These are phyloP conservation scores for Sporothrix mexicana DNA, from an alignment of 2,329 filamentous ascomycete species.

Conservation along the genomic window DNA sequence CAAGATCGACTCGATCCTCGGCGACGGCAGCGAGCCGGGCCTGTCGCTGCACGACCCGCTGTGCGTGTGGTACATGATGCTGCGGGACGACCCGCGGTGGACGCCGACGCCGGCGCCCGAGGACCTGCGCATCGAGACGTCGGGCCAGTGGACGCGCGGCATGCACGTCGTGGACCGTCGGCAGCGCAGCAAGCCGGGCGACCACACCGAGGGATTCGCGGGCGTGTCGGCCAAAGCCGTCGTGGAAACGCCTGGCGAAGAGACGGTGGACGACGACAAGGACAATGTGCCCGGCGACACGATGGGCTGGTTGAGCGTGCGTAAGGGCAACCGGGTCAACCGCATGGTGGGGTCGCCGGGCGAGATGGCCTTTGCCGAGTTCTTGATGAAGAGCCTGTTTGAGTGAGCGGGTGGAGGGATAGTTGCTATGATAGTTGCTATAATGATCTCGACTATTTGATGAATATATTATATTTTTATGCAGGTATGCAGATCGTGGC, in stretches of 20 bases:
- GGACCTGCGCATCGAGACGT: conserved; percentile 87
- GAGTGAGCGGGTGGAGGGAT: conserved; percentile 43
- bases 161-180: conserved; percentile 87
- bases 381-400: conserved; percentile 71
- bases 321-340: conserved; percentile 79
- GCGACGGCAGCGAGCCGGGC: conserved; percentile 62
- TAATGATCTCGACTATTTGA: background rate
- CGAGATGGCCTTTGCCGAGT: conserved; percentile 67
- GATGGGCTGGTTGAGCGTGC: conserved; percentile 74
- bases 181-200: conserved; percentile 58
- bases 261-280: conserved; percentile 43
- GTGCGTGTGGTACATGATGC: conserved; percentile 78
- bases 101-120: conserved; percentile 64
- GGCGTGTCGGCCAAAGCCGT: conserved; percentile 37
- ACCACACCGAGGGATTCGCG: conserved; percentile 37
- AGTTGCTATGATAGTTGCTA: background rate
- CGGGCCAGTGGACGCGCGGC: conserved; percentile 92
- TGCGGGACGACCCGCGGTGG: conserved; percentile 64
- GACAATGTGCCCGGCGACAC: conserved; percentile 71
- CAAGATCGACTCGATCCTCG: conserved; percentile 69
- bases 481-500: background rate
- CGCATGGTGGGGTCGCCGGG: conserved; percentile 75
- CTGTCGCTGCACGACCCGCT: conserved; percentile 78
- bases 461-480: background rate
- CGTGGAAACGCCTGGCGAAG: conserved; percentile 36